Conservation (phyloP, 805 yeast genomes). For the Trichomonascus vanleenenianus region DNA sequence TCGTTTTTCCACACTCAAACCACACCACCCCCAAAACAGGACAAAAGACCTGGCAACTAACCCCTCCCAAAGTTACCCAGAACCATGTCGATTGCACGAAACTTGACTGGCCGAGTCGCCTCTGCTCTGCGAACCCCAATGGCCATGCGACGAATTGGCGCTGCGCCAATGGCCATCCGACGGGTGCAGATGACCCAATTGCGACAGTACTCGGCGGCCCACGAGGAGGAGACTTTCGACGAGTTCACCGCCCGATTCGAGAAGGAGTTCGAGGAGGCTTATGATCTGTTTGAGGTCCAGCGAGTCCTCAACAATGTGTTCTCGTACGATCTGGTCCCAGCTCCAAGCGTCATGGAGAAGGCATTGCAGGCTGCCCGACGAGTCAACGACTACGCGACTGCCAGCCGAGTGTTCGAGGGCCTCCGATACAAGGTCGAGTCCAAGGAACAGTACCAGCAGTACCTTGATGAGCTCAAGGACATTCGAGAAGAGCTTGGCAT, state of each 20-base stretch:
- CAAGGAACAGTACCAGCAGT: conserved; percentile 89
- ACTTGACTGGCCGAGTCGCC: conserved; percentile 6
- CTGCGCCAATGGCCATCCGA: conserved; percentile 1
- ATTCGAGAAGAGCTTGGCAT: conserved; percentile 86
- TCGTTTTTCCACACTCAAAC: neutral
- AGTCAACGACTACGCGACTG: conserved; percentile 97
- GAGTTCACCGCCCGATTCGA: conserved; percentile 87
- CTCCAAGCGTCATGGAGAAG: conserved; percentile 91
- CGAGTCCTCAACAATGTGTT: conserved; percentile 97
- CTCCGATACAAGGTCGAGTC: conserved; percentile 93
- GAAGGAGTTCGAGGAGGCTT: conserved; percentile 92
- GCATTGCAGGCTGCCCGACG: conserved; percentile 98
- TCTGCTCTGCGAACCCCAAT: conserved; percentile 4
- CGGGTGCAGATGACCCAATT: conserved; percentile 6
- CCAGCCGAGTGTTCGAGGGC: conserved; percentile 95
- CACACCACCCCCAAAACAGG: neutral
- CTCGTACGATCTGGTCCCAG: conserved; percentile 97
- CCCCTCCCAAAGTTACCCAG: neutral
- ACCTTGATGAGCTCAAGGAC: conserved; percentile 88
- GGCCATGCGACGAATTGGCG: conserved; percentile 6
- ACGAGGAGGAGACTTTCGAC: conserved; percentile 88
- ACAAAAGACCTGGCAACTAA: neutral
- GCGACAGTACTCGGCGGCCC: conserved; percentile 72
- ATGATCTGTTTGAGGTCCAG: conserved; percentile 79
- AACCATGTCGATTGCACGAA: conserved; percentile 1